Evolutionary conservation across 805 yeast genomes (phyloP).

Genomic region (Saturnispora saitoi): DNA sequence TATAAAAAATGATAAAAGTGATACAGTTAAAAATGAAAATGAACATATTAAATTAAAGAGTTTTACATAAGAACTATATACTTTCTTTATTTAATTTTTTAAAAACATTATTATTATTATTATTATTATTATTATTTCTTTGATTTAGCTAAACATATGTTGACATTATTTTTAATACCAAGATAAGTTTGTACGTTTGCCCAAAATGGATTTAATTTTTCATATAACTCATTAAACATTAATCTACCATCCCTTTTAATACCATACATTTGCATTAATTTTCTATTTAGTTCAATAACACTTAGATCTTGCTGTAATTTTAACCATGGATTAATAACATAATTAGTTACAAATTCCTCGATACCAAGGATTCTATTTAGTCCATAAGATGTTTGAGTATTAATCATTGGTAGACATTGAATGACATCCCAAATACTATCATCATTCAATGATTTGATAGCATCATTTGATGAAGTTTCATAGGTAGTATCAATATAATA

Average conservation of each 20-base stretch:
- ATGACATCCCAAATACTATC: conserved; percentile 39
- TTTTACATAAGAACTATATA: conserved; percentile 27
- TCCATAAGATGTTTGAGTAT: conserved; percentile 45
- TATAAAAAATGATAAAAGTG: conserved; percentile 29
- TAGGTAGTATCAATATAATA: conserved; percentile 59
- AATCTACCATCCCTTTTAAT: conserved; percentile 9
- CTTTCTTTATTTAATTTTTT: conserved; percentile 8
- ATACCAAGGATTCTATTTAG: conserved; percentile 25
- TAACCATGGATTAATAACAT: conserved; percentile 10
- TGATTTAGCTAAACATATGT: conserved; percentile 13
- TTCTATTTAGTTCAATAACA: conserved; percentile 15
- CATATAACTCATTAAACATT: conserved; percentile 11
- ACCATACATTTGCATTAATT: conserved; percentile 16
- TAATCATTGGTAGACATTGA: conserved; percentile 41
- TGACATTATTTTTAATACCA: conserved; percentile 8
- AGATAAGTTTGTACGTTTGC: neutral
- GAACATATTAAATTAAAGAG: conserved; percentile 44
- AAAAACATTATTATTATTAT: neutral
- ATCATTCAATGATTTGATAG: conserved; percentile 15
- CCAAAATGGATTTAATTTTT: neutral
- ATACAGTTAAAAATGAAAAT: conserved; percentile 16
- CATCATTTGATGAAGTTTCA: conserved; percentile 36
- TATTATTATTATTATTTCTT: neutral
- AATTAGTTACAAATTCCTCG: neutral
- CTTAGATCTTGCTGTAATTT: conserved; percentile 12